Evolutionary conservation across 305 asterid genomes (phyloP), one percentile per base, ranked within the genome.

Genomic region (Fraxinus ornus): DNA sequence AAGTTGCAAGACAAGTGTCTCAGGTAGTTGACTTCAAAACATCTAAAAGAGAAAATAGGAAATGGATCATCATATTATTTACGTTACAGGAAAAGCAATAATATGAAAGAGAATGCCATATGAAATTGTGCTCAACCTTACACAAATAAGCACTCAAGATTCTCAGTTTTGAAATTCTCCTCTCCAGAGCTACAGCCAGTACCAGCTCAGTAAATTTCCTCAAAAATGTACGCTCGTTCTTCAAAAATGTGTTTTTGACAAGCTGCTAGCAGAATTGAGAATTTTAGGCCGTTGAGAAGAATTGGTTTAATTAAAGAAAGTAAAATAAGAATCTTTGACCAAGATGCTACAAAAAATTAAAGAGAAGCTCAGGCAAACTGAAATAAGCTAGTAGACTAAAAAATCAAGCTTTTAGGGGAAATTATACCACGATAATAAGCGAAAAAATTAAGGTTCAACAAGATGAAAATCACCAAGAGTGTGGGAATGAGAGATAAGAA

Each of bases 131-230:
- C 71, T 55, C 81, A 75, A 87, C 88, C 88, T 87, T 83, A 77
- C 84, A 85, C 79, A 83, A 81, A 62, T 85, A 85, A 17, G 87
- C 81, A 75, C 85, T 83, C 78, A 86, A 80, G 87, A 86, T 83
- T 49, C 82, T 79, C 75, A 36, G 75, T 39, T 87, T 87, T 30
- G 87, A 87, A 36, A 87, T 79, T 83, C 78, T 79, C 81, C 83
- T 84, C 84, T 85, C 88, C 41, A 85, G 76, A 60, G 82, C 90
- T 36, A 83, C 68, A 44, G 90, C 88, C 71, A 85, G 83, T 79
- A 85, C 83, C 81, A 87, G 79, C 81, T 85, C 88, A 4, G 83
- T 80, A 24, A 81, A 60, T 79, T 87, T 87, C 82, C 90, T 83
- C 79, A 83, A 78, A 12, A 86, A 28, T 68, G 85, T 85, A 52